Base-by-base conservation (phyloP, 805 yeast genomes). In the Barnettozyma pratensis region DNA sequence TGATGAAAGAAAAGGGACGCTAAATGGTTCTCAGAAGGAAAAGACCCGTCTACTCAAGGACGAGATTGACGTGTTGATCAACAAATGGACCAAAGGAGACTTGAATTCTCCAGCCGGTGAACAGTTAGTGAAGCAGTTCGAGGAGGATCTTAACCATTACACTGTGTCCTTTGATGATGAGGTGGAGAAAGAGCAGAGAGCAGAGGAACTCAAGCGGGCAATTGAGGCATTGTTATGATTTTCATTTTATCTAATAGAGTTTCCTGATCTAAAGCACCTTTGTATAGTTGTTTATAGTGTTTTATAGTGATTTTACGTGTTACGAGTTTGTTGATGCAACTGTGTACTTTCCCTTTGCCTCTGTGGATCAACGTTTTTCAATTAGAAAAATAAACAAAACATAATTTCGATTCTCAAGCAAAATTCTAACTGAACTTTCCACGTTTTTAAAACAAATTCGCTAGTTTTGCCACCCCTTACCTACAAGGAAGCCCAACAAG, bases 1-100 rank as follows among this genome's bases (percentile, higher is more conserved):
- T 25, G 64, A 61, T 27, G 62, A 71, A 29, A 44, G 64, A 27
- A 55, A 58, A 4, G 55, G 54, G 2, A 46, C 42, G 14, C 19
- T 48, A 6, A 35, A 50, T 36, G 46, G 52, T 6, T 27, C 52
- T 4, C 46, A 42, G 7, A 34, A 41, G 34, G 46, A 44, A 7
- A 52, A 45, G 29, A 44, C 47, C 1, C 14, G n/a, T 3, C 28
- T 32, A 0, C 26, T 56, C 4, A 46, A 55, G 36, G 43, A 48
- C 11, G 64, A 61, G 34, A 52, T 61, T 39, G 64, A 60, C 36
- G n/a, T 7, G 4, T 31, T 61, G 19, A 50, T 61, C 2, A 40
- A 46, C 7, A 50, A 46, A 32, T 61, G 64, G 64, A 42, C 59
- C 1, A 31, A 37, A 2, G 62, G 59, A 1, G 49, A 54, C 10